A percentile compares a stretch with the other conserved stretches of the same genome.
Evolutionary conservation across 306 rosid species (phyloP).

Genomic region (Glycine latifolia): DNA sequence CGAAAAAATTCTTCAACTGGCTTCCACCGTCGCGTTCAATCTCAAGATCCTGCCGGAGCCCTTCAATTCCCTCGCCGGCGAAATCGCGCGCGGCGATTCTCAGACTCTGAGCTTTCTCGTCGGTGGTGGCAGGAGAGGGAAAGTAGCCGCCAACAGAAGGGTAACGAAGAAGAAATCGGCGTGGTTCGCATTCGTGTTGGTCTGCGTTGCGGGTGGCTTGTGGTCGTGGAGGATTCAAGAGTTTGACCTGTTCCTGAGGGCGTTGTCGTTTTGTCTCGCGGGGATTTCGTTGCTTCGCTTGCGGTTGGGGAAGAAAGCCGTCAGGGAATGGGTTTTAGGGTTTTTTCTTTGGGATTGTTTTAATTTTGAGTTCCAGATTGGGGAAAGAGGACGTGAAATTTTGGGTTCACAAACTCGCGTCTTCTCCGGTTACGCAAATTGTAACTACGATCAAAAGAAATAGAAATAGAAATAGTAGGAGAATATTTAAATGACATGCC

Average conservation of each 20-base stretch:
- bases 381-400: conserved; percentile 48
- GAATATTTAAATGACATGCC: conserved; percentile 30
- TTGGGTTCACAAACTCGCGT: conserved; percentile 45
- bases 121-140: conserved; percentile 37
- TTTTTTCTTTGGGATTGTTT: conserved; percentile 47
- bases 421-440: conserved; percentile 43
- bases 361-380: conserved; percentile 42
- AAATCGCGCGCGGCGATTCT: conserved; percentile 34
- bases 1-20: conserved; percentile 51
- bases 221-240: conserved; percentile 48
- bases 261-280: conserved; percentile 25
- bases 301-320: conserved; percentile 33
- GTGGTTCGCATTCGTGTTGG: conserved; percentile 10
- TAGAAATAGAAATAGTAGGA: conserved; percentile 25
- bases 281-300: conserved; percentile 44
- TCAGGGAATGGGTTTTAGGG: conserved; percentile 53
- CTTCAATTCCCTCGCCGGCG: conserved; percentile 44
- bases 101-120: conserved; percentile 19
- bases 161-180: neutral
- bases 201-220: conserved; percentile 47
- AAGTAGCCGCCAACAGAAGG: neutral
- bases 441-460: neutral
- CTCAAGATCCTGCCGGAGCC: conserved; percentile 60
- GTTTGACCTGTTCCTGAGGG: conserved; percentile 45
- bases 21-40: conserved; percentile 49